phyloP scores from a whole-genome alignment of 805 yeast genomes.

The Debaryomyces prosopidis region DNA sequence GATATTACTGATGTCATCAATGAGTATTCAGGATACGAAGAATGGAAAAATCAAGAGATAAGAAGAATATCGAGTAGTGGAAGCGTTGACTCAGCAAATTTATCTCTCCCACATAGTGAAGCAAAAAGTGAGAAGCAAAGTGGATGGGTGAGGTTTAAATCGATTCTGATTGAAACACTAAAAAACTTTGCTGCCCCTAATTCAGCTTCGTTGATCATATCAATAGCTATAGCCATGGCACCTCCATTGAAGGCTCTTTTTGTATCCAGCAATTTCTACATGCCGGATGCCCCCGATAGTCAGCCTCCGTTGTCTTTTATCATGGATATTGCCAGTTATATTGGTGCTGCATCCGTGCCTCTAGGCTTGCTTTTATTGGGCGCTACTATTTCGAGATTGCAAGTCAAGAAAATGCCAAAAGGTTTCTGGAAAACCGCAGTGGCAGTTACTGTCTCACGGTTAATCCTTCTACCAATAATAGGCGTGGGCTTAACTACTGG shows the following conservation, averaged over 20 bases:
- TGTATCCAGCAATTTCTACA: conserved; percentile 33
- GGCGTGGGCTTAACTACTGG: conserved; percentile 66
- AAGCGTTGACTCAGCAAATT: not conserved
- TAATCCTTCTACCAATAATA: conserved; percentile 74
- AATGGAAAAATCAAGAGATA: conserved; percentile 20
- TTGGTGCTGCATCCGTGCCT: conserved; percentile 89
- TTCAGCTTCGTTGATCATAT: conserved; percentile 64
- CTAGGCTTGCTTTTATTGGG: conserved; percentile 81
- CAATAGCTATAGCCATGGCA: conserved; percentile 73
- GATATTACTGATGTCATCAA: conserved; percentile 41
- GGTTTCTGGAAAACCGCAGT: conserved; percentile 73
- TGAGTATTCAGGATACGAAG: conserved; percentile 49
- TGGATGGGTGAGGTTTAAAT: conserved; percentile 1
- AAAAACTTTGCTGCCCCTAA: conserved; percentile 69
- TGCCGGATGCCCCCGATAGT: conserved; percentile 80
- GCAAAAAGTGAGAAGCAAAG: conserved; percentile 1
- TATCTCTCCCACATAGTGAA: no score
- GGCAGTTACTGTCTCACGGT: conserved; percentile 54
- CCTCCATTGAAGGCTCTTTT: conserved; percentile 77
- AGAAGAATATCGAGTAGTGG: conserved; percentile 6
- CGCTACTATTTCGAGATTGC: conserved; percentile 80
- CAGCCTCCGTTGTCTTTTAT: conserved; percentile 81
- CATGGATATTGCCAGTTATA: conserved; percentile 76
- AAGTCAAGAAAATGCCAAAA: conserved; percentile 56
- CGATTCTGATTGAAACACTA: conserved; percentile 13